Percentiles rank a stretch among this genome's conserved stretches.
Conservation (phyloP, 352 stramenopile genomes). For the Globisporangium perplexum region DNA sequence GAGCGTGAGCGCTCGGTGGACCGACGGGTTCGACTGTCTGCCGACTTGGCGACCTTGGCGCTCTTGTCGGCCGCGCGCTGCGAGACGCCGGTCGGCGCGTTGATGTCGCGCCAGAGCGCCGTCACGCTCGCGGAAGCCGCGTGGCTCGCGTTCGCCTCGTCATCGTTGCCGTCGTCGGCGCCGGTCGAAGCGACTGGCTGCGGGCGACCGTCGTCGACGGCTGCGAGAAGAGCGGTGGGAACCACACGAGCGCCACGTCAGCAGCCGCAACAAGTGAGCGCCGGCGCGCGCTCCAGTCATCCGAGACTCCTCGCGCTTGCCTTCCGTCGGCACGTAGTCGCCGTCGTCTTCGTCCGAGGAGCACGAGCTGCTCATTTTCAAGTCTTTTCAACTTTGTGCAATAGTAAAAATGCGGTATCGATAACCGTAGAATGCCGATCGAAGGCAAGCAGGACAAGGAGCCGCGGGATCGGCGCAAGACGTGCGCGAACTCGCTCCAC, state of each 20-base stretch:
- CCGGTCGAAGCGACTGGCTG: not conserved
- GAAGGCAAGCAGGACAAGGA: no score
- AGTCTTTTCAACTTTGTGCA: not conserved
- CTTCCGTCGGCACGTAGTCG: constrained; percentile 59
- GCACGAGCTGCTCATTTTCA: constrained; percentile 38
- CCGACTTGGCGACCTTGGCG: constrained; percentile 25
- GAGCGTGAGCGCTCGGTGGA: no score
- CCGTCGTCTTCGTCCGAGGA: constrained; percentile 57
- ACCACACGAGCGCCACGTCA: not conserved
- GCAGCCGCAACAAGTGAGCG: not conserved
- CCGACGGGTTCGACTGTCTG: no score
- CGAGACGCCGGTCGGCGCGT: constrained; percentile 52
- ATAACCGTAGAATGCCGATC: not conserved
- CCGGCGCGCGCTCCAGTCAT: no score
- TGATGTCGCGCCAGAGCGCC: constrained; percentile 62
- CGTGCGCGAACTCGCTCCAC: no score
- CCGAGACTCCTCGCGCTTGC: no score
- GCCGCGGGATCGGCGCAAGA: no score
- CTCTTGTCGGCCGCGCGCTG: constrained; percentile 33
- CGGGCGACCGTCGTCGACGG: not conserved
- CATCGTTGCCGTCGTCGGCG: not conserved
- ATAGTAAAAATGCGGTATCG: not conserved
- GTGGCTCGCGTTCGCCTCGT: constrained; percentile 8
- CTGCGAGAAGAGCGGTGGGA: not conserved
- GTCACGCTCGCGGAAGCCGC: constrained; percentile 20